These are phyloP conservation scores for Penicillium sp. DNA, from an alignment of 2,329 filamentous ascomycete genomes.

Conservation along the genomic window DNA sequence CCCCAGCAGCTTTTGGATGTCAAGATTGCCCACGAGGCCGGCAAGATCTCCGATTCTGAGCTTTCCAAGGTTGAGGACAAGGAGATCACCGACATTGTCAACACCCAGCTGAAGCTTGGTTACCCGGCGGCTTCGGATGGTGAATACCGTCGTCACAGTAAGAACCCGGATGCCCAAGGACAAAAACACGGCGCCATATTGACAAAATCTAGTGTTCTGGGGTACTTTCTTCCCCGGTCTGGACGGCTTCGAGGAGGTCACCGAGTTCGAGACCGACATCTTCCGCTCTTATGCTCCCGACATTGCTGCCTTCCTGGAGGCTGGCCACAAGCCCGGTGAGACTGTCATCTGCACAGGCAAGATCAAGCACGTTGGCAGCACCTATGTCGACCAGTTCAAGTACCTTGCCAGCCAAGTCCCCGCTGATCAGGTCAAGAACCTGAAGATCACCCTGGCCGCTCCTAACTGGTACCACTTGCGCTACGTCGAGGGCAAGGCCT, in stretches of 20 bases:
- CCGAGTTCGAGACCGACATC: slow-evolving; percentile 50
- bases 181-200: neutral
- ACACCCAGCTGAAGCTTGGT: slow-evolving; percentile 63
- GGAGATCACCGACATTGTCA: slow-evolving; percentile 65
- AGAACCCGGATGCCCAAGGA: slow-evolving; percentile 3
- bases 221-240: slow-evolving; percentile 58
- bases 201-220: slow-evolving; percentile 52
- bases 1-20: slow-evolving; percentile 62
- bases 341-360: slow-evolving; percentile 60
- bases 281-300: slow-evolving; percentile 63
- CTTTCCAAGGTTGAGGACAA: slow-evolving; percentile 64
- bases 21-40: slow-evolving; percentile 58
- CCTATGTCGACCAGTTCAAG: slow-evolving; percentile 60
- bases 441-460: slow-evolving; percentile 68
- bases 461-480: slow-evolving; percentile 71
- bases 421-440: slow-evolving; percentile 62
- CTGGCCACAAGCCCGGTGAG: slow-evolving; percentile 57
- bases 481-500: slow-evolving; percentile 57
- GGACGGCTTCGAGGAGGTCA: slow-evolving; percentile 57
- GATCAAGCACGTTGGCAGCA: slow-evolving; percentile 58
- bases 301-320: slow-evolving; percentile 62
- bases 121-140: slow-evolving; percentile 67
- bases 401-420: slow-evolving; percentile 61
- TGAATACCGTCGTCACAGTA: slow-evolving; percentile 60
- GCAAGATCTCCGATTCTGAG: slow-evolving; percentile 55